These are phyloP conservation scores for Pseudozyma tsukubaensis DNA, from an alignment of 1,284 basidiomycete species.

Conservation along the genomic window DNA sequence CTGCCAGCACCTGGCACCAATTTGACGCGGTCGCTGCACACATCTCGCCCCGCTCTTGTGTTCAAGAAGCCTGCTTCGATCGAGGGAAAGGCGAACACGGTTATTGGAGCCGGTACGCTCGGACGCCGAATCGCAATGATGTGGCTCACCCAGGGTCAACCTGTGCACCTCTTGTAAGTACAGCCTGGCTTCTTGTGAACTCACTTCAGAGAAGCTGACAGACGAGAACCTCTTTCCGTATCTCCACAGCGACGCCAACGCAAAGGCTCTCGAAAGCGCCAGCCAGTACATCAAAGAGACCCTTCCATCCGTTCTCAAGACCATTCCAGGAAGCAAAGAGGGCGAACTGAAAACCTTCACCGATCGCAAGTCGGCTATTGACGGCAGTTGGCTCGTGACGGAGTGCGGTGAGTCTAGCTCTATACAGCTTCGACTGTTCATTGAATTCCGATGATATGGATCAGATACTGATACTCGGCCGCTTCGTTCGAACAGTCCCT, in stretches of 20 bases:
- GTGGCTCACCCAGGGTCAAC: not conserved
- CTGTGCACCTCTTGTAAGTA: not conserved
- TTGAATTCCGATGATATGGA: too few relatives aligned
- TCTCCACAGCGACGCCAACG: not conserved
- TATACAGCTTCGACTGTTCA: too few relatives aligned
- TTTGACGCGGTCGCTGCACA: not conserved
- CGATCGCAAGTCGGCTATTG: not conserved
- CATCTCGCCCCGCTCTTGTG: not conserved
- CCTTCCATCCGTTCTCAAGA: not conserved
- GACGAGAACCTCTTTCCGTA: too few relatives aligned
- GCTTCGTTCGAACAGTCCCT: not conserved
- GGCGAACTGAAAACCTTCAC: not conserved
- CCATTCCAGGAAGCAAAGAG: not conserved
- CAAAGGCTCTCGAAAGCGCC: not conserved
- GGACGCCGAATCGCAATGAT: not conserved
- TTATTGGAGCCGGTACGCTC: not conserved
- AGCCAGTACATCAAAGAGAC: not conserved
- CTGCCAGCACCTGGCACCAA: too few relatives aligned
- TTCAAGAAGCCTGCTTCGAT: not conserved
- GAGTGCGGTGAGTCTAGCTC: not conserved
- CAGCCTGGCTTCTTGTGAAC: too few relatives aligned
- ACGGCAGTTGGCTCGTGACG: not conserved
- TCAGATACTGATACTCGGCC: too few relatives aligned
- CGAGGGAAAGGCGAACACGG: not conserved
- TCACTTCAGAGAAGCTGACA: too few relatives aligned